A percentile compares a stretch with the other conserved stretches of the same genome.
Evolutionary conservation across 331 rosid genomes (phyloP).

Genomic region (Pyrus hybrid): DNA sequence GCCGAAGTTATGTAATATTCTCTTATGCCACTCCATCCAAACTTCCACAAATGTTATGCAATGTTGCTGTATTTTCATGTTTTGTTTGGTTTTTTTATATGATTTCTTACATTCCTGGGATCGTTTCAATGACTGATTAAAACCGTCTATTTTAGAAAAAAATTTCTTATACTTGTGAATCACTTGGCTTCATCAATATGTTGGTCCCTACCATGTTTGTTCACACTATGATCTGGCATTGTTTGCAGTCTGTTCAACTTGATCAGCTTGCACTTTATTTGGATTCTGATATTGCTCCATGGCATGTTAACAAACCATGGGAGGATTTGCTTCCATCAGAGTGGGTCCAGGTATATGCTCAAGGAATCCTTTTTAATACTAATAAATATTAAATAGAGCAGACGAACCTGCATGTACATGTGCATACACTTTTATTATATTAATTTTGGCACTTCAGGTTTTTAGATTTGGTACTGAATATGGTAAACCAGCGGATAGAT

Average conservation of each 20-base stretch:
- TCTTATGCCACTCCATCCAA: no score
- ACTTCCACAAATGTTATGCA: neutral
- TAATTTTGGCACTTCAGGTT: constrained; percentile 34
- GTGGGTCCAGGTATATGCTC: constrained; percentile 82
- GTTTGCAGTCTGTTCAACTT: constrained; percentile 77
- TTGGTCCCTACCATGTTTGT: constrained; percentile 6
- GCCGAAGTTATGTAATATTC: neutral
- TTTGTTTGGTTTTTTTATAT: neutral
- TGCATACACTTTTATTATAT: neutral
- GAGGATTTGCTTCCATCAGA: constrained; percentile 86
- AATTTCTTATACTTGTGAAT: neutral
- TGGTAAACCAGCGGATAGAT: constrained; percentile 64
- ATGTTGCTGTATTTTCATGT: neutral
- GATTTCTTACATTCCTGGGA: neutral
- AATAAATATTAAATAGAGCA: neutral
- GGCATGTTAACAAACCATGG: constrained; percentile 77
- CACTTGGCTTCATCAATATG: neutral
- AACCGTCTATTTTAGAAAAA: neutral
- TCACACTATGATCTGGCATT: constrained; percentile 17
- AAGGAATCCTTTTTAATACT: neutral
- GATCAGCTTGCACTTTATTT: constrained; percentile 81
- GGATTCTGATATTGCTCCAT: constrained; percentile 75
- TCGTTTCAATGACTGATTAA: neutral
- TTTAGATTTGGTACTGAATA: constrained; percentile 80
- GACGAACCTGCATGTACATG: neutral